Evolutionary conservation across 2,329 filamentous ascomycete species (phyloP), one percentile per base, ranked within the genome.

Genomic region (Xylariaceae sp.): DNA sequence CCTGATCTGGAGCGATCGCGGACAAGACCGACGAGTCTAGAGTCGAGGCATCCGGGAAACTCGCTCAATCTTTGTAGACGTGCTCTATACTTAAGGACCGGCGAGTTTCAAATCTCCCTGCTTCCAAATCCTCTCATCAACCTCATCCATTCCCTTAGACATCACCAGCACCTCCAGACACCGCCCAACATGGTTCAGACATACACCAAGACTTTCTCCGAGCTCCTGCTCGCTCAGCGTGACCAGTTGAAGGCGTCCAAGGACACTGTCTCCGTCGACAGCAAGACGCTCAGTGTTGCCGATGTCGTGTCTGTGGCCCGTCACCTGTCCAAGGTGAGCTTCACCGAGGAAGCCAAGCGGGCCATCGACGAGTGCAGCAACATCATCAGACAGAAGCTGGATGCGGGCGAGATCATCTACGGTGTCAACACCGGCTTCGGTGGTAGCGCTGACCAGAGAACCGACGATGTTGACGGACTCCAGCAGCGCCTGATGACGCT

Each of bases 391-490:
- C 51, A 37, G 17, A 58, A 58, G 52, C 30, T 58, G 23, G 51
- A 47, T 11, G 34, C 35, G 13, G 51, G 57, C 17, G 52, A 58
- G 39, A 34, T 57, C 44, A 57, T 57, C 48, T 53, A 57, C 45
- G 56, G 53, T n/a, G 52, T 58, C 51, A 61, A 61, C 39, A 58
- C 56, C 1, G 56, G 56, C 1, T 61, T 61, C 45, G 59, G 56
- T n/a, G 59, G 59, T 18, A 61, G 56, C 50, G 52, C 56, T 8
- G 59, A 58, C 39, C 45, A 55, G 45, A 51, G 59, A 30, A 47
- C 55, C 45, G 39, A 61, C 35, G 55, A 61, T 11, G 50, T 60
- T 2, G 51, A 53, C 34, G 47, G 15, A 17, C 17, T 60, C 6
- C 58, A 60, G n/a, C 54, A 54, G 47, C 49, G 50, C 35, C 17